phyloP scores from a whole-genome alignment of 2,329 filamentous ascomycete species.

The Colletotrichum karsti region DNA sequence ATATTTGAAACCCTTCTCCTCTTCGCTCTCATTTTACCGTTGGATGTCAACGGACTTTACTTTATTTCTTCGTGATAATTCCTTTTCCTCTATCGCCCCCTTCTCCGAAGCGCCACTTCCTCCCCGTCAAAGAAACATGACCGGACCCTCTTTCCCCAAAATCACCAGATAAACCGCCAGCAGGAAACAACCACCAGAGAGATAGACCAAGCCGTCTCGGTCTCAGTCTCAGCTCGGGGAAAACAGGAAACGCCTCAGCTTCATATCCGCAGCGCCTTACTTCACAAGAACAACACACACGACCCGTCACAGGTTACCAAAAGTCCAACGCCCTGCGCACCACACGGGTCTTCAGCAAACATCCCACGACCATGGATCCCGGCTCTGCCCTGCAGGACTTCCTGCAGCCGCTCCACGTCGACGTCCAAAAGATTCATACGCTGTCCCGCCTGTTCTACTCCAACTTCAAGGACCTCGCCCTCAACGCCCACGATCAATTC shows the following conservation, averaged over 20 bases:
- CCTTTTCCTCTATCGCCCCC: too few species aligned
- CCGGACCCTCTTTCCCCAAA: not conserved
- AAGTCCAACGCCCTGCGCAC: too few species aligned
- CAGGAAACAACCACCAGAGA: not conserved
- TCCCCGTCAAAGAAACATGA: not conserved
- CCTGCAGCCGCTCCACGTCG: conserved; percentile 58
- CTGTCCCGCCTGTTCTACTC: conserved; percentile 57
- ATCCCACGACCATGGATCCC: conserved; percentile 13
- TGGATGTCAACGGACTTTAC: too few species aligned
- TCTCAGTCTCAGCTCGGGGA: not conserved
- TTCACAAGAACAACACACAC: not conserved
- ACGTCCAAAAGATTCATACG: conserved; percentile 51
- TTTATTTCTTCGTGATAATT: too few species aligned
- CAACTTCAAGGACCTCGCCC: conserved; percentile 59
- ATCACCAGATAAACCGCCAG: not conserved
- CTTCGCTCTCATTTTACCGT: not conserved
- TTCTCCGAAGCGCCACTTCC: too few species aligned
- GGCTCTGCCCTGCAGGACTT: conserved; percentile 46
- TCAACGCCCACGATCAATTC: conserved; percentile 63
- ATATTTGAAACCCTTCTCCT: not conserved
- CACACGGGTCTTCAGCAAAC: not conserved
- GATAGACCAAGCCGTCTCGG: not conserved
- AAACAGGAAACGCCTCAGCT: not conserved
- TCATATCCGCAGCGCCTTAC: not conserved
- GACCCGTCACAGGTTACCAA: too few species aligned